Conservation (phyloP, 1,139 yeast species). For the Arxiozyma telluris region DNA sequence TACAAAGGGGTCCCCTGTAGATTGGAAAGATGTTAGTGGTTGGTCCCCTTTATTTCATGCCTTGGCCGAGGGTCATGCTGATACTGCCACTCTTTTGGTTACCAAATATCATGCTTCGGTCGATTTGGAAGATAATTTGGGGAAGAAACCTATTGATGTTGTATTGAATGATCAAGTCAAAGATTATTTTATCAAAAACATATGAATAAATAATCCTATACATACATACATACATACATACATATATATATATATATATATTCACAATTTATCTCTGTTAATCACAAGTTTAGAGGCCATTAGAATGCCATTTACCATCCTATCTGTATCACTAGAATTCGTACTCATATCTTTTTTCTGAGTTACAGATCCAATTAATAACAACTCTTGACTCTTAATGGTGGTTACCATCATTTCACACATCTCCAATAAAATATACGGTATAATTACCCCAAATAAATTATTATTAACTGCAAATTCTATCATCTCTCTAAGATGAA, state of each 20-base stretch:
- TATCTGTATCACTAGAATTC: slow-evolving; percentile 19
- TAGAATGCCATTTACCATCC: slow-evolving; percentile 55
- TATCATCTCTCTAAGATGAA: slow-evolving; percentile 52
- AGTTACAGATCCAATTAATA: slow-evolving; percentile 48
- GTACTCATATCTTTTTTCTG: slow-evolving; percentile 13
- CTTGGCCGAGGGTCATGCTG: slow-evolving; percentile 83
- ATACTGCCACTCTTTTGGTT: slow-evolving; percentile 55
- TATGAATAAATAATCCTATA: neutral
- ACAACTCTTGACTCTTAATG: slow-evolving; percentile 71
- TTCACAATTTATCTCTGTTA: neutral
- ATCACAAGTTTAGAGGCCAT: slow-evolving; percentile 50
- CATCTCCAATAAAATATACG: slow-evolving; percentile 56
- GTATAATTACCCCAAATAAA: slow-evolving; percentile 32
- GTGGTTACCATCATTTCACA: slow-evolving; percentile 72
- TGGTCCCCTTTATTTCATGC: slow-evolving; percentile 92
- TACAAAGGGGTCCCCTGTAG: slow-evolving; percentile 52
- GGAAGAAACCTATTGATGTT: slow-evolving; percentile 50
- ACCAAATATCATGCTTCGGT: slow-evolving; percentile 58
- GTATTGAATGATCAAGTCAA: slow-evolving; percentile 54
- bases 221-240: neutral
- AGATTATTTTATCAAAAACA: slow-evolving; percentile 31
- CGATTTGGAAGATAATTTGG: slow-evolving; percentile 41
- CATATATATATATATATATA: neutral
- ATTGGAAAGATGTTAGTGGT: slow-evolving; percentile 59
- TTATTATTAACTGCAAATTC: slow-evolving; percentile 58